phyloP scores from a whole-genome alignment of 768 basidiomycete species.

The Candolleomyces eurysporus region DNA sequence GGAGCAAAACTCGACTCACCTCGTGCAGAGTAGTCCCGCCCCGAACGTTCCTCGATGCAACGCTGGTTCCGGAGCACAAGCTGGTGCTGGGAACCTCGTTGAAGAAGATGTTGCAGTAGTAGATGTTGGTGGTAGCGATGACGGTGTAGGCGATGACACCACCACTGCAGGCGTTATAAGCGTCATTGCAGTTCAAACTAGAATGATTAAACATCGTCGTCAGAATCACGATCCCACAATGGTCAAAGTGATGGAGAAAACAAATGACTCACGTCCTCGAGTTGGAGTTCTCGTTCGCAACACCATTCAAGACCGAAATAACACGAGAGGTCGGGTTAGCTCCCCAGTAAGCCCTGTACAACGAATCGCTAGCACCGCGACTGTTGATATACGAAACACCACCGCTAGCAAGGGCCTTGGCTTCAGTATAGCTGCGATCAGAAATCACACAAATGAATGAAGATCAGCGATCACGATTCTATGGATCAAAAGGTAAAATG shows the following conservation, averaged over 20 bases:
- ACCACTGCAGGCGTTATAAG: conserved; percentile 31
- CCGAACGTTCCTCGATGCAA: conserved; percentile 43
- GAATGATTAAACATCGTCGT: neutral
- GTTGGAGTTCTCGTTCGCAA: conserved; percentile 38
- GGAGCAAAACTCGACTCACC: conserved; percentile 15
- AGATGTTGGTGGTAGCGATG: conserved; percentile 46
- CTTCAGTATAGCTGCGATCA: conserved; percentile 35
- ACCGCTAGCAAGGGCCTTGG: conserved; percentile 34
- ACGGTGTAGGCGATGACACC: conserved; percentile 47
- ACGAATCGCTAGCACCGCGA: conserved; percentile 32
- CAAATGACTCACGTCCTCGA: conserved; percentile 32
- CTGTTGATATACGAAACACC: conserved; percentile 34
- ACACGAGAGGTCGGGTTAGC: conserved; percentile 34
- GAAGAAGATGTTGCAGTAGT: conserved; percentile 48
- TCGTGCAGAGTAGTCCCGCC: conserved; percentile 49
- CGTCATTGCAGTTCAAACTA: conserved; percentile 42
- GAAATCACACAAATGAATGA: neutral
- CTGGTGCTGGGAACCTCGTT: conserved; percentile 35
- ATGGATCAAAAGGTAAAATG: neutral
- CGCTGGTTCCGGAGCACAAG: conserved; percentile 43
- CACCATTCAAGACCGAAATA: conserved; percentile 33
- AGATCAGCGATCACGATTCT: neutral
- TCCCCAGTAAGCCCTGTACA: conserved; percentile 41
- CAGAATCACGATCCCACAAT: neutral
- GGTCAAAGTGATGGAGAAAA: neutral